phyloP scores from a whole-genome alignment of 2,329 filamentous ascomycete species.

The Fusarium napiforme region DNA sequence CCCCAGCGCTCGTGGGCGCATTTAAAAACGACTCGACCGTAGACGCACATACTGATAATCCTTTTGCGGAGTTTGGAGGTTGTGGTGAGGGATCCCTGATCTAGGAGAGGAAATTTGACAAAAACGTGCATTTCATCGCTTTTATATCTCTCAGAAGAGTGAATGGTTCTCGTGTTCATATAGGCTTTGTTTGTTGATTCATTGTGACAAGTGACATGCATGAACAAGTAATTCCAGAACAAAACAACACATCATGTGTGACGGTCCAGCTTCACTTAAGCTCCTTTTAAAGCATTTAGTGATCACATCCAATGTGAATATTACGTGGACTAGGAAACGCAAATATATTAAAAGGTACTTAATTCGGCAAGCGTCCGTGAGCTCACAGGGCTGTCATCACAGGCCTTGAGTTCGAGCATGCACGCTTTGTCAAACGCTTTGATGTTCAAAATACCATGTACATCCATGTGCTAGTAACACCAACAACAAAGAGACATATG shows the following conservation, averaged over 20 bases:
- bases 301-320: neutral
- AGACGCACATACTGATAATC: conserved; percentile 44
- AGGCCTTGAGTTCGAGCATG: neutral
- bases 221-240: conserved; percentile 6
- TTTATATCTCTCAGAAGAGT: conserved; percentile 13
- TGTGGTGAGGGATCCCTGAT: neutral
- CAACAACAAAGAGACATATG: neutral
- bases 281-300: neutral
- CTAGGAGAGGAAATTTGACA: neutral
- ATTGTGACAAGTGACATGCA: neutral
- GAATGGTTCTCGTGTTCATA: neutral
- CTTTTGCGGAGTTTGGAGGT: neutral
- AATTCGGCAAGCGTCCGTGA: neutral
- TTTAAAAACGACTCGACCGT: conserved; percentile 40
- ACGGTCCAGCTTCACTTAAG: neutral
- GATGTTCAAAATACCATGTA: neutral
- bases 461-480: neutral
- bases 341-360: neutral
- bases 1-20: conserved; percentile 46
- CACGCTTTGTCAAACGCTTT: conserved; percentile 1
- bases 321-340: neutral
- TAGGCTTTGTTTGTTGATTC: neutral
- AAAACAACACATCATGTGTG: neutral
- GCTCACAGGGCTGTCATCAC: neutral
- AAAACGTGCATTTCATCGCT: neutral